Evolutionary conservation across 164 flowering plant genomes (phyloP).

Genomic region (Chimonanthus praecox): DNA sequence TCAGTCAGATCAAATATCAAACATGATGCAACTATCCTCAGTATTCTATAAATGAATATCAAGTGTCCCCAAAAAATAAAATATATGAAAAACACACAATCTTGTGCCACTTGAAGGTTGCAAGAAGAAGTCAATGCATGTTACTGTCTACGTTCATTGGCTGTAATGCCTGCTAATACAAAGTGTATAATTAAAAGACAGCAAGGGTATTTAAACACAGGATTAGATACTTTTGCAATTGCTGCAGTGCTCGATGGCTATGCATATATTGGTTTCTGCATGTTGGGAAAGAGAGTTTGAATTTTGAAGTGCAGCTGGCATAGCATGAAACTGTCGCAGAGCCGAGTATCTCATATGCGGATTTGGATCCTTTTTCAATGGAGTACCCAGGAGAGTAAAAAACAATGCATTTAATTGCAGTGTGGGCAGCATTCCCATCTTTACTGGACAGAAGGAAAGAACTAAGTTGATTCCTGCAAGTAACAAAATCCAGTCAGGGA

Average conservation of each 20-base stretch:
- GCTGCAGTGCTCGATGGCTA: conserved; percentile 29
- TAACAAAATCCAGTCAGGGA: conserved; percentile 15
- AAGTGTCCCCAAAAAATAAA: background rate
- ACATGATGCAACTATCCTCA: background rate
- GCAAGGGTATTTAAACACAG: background rate
- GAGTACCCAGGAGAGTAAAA: conserved; percentile 24
- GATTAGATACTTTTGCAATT: conserved; percentile 56
- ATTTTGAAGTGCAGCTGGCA: conserved; percentile 29
- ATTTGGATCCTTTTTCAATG: conserved; percentile 33
- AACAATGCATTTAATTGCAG: conserved; percentile 46
- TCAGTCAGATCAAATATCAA: background rate
- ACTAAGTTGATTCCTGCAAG: conserved; percentile 76
- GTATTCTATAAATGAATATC: too few species aligned
- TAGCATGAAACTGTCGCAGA: conserved; percentile 71
- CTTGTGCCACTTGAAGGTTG: background rate
- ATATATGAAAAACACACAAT: background rate
- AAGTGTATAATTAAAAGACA: background rate
- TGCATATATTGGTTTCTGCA: conserved; percentile 37
- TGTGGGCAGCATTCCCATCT: conserved; percentile 39
- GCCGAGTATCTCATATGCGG: conserved; percentile 60
- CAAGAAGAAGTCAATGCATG: background rate
- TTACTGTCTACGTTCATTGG: background rate
- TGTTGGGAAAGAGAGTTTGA: conserved; percentile 52
- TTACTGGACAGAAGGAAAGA: conserved; percentile 52
- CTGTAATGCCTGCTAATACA: background rate